These are phyloP conservation scores for Coniosporium tulheliwenetii DNA, from an alignment of 2,329 filamentous ascomycete genomes.

Conservation along the genomic window DNA sequence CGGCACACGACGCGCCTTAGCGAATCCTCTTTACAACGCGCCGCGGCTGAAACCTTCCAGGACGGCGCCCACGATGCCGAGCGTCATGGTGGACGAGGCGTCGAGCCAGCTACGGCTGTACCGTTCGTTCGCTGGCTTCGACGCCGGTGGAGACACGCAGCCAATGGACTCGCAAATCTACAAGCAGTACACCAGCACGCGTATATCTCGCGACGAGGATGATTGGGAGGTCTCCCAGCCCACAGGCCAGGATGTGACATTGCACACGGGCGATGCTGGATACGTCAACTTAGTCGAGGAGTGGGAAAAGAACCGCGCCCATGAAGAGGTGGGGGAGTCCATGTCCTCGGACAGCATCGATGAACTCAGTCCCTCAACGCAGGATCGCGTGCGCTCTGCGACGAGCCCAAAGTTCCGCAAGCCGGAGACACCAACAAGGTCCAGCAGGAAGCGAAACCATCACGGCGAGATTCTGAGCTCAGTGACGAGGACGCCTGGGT, in stretches of 20 bases:
- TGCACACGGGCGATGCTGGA: slow-evolving; percentile 12
- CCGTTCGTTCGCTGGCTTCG: slow-evolving; percentile 1
- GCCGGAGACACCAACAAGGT: slow-evolving; percentile 25
- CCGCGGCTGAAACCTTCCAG: too few species aligned
- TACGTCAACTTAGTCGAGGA: slow-evolving; percentile 15
- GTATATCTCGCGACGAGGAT: slow-evolving; percentile 3
- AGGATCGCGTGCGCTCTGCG: slow-evolving; percentile 5
- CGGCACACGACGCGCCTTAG: too few species aligned
- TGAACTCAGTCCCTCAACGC: slow-evolving; percentile 8
- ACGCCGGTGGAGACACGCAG: slow-evolving; percentile 27
- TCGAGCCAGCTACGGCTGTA: too few species aligned
- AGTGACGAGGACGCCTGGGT: slow-evolving; percentile 25
- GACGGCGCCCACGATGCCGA: too few species aligned
- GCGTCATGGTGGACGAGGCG: too few species aligned
- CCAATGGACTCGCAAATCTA: slow-evolving; percentile 30
- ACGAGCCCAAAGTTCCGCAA: slow-evolving; percentile 13
- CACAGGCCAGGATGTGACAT: background rate
- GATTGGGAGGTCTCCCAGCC: slow-evolving; percentile 3
- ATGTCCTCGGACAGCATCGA: slow-evolving; percentile 1
- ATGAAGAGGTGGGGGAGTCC: slow-evolving; percentile 9
- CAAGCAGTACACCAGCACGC: slow-evolving; percentile 20
- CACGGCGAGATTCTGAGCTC: slow-evolving; percentile 26
- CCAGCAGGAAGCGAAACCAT: slow-evolving; percentile 21
- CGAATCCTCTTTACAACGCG: too few species aligned
- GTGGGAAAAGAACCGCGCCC: slow-evolving; percentile 8